A percentile compares a stretch with the other conserved stretches of the same genome.
Evolutionary conservation across 2,329 filamentous ascomycete species (phyloP).

Genomic region (Cordyceps militaris): DNA sequence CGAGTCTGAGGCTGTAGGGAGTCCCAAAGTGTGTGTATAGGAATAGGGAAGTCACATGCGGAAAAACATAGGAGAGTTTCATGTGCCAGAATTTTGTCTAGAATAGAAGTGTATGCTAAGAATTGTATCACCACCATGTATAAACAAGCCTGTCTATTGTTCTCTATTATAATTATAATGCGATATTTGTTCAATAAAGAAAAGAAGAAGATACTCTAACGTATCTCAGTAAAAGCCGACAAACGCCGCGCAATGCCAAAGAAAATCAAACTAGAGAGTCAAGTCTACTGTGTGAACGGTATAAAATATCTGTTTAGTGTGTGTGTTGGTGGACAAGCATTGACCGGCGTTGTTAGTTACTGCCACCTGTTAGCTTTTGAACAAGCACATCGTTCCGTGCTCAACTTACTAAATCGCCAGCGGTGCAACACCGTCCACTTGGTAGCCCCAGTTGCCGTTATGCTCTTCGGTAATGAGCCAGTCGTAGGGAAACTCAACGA

Average conservation of each 20-base stretch:
- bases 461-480: conserved; percentile 89
- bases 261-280: background rate
- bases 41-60: background rate
- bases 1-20: conserved; percentile 46
- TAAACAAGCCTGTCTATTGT: background rate
- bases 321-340: background rate
- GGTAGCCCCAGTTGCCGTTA: conserved; percentile 93
- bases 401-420: conserved; percentile 87
- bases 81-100: background rate
- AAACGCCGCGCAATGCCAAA: conserved; percentile 7
- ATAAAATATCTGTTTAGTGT: background rate
- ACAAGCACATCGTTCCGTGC: background rate
- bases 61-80: background rate
- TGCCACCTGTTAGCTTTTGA: background rate
- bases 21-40: background rate
- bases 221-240: background rate
- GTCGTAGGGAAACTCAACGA: conserved; percentile 92
- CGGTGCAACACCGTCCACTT: conserved; percentile 90
- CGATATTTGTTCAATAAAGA: conserved; percentile 1
- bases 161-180: conserved; percentile 4
- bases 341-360: conserved; percentile 1
- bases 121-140: conserved; percentile 2
- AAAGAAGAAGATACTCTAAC: conserved; percentile 4
- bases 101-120: background rate
- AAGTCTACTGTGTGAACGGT: background rate